Evolutionary conservation across 2,329 filamentous ascomycete genomes (phyloP).

Genomic region (Botryotinia globosa): DNA sequence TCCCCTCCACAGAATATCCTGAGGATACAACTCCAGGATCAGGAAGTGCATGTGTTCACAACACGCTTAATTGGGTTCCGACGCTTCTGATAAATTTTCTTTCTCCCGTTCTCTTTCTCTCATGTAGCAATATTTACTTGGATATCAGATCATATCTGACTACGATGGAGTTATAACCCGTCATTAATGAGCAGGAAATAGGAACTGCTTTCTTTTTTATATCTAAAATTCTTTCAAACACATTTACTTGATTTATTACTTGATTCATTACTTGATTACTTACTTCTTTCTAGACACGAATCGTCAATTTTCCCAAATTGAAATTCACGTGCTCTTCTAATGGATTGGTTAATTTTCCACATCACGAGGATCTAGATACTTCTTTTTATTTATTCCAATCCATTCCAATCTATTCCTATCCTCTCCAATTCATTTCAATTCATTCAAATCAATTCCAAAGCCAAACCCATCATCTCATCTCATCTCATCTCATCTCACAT

Average conservation of each 20-base stretch:
- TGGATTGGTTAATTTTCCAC: no score
- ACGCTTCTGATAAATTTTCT: neutral
- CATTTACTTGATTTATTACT: neutral
- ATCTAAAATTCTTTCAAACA: no score
- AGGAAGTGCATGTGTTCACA: no score
- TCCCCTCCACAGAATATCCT: neutral
- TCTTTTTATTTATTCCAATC: neutral
- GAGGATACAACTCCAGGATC: neutral
- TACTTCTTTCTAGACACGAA: neutral
- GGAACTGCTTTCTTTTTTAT: no score
- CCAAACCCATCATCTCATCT: no score
- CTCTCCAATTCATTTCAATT: no score
- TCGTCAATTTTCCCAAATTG: neutral
- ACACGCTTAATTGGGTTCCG: no score
- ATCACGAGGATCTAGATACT: neutral
- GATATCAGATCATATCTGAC: neutral
- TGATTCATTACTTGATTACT: no score
- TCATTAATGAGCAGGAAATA: neutral
- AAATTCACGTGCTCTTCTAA: neutral
- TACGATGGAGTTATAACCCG: neutral
- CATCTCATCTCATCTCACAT: no score
- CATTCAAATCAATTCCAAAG: no score
- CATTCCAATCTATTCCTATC: fast-evolving
- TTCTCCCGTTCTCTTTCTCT: neutral
- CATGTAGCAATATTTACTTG: neutral